Evolutionary conservation across 352 stramenopile species (phyloP).

Genomic region (Ophiocytium majus): DNA sequence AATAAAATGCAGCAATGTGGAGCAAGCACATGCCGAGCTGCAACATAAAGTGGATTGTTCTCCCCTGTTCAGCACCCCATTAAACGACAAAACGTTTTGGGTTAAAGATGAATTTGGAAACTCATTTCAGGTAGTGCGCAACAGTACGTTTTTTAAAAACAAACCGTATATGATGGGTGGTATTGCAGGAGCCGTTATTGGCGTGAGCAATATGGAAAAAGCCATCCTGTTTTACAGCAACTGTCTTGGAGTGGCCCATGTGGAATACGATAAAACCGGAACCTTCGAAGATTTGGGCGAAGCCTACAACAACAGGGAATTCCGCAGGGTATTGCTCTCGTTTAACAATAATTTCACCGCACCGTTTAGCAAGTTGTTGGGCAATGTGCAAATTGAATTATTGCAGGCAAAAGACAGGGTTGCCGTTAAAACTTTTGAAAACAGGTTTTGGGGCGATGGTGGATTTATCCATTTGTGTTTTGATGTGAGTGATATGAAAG

Average conservation of each 20-base stretch:
- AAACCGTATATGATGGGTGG: constrained; percentile 19
- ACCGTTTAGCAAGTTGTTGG: constrained; percentile 19
- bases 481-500: constrained; percentile 21
- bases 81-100: constrained; percentile 21
- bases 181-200: constrained; percentile 19
- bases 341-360: constrained; percentile 22
- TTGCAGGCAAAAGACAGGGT: constrained; percentile 19
- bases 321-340: constrained; percentile 17
- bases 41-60: constrained; percentile 21
- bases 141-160: constrained; percentile 22
- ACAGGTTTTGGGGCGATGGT: constrained; percentile 18
- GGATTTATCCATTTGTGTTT: constrained; percentile 22
- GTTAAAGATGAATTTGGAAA: constrained; percentile 22
- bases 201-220: constrained; percentile 20
- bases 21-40: constrained; percentile 17
- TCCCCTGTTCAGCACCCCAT: constrained; percentile 17
- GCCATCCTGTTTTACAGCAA: constrained; percentile 19
- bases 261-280: constrained; percentile 20
- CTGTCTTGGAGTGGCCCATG: constrained; percentile 17
- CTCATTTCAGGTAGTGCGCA: constrained; percentile 19
- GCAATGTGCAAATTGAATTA: constrained; percentile 22
- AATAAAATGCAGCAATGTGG: constrained; percentile 21
- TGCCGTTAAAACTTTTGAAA: constrained; percentile 22
- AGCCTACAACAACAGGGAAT: constrained; percentile 19
- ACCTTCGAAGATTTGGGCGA: constrained; percentile 19